Evolutionary conservation across 805 yeast genomes (phyloP), one percentile per base, ranked within the genome.

Genomic region (Saccharomyces paradoxus): DNA sequence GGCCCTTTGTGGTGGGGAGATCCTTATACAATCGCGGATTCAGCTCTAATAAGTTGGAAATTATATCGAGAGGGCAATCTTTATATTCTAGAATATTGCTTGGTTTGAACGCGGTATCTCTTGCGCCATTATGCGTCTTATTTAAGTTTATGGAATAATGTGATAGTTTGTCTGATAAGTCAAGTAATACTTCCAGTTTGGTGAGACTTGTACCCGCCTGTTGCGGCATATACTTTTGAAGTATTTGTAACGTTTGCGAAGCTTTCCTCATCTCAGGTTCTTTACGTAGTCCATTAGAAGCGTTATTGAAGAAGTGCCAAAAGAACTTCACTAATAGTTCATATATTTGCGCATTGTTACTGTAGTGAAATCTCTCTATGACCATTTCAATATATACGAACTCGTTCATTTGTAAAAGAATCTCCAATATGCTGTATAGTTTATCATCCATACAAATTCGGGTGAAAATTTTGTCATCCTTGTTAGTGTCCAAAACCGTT

Each of bases 21-120:
- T 81, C 75, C 50, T 71, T 61, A 58, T 83, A 84, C 2, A 84
- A 73, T 12, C 70, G 68, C 0, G 77, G 74, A 62, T 85, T 84
- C 46, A 81, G 71, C 57, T 83, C 87, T 14, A 85, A 64, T 2
- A 81, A 67, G 24, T 70, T 63, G 8, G 77, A 69, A 0, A 79
- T 68, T 30, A 81, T 56, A 1, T 64, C 67, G 29, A 72, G 58
- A 1, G 77, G 73, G 14, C 74, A 63, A 2, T 55, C 41, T 50
- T 60, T 58, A 41, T 66, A 63, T 9, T 64, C 66, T 12, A 77
- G 46, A 2, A 79, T 57, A 49, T 72, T 71, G 1, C 60, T 53
- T 3, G 82, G 81, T 46, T 72, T 70, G 22, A 73, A 68, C 1
- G 75, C 71, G n/a, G 61, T 56, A 8, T 69, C 71, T 37, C 44